These are phyloP conservation scores for Chaetomium cochliodes DNA, from an alignment of 495 filamentous ascomycete genomes.

Conservation along the genomic window DNA sequence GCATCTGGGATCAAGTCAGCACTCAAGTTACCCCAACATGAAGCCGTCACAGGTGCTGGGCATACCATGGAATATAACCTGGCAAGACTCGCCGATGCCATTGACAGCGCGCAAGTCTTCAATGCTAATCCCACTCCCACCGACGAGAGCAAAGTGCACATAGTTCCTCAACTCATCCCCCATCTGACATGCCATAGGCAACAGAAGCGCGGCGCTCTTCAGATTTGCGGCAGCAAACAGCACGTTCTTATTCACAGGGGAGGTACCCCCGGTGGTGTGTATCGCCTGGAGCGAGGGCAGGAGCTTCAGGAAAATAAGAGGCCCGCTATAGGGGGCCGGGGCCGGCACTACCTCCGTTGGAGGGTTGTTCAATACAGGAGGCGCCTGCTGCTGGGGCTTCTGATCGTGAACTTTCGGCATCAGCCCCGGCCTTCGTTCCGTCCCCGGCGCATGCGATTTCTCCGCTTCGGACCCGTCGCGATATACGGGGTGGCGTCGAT, in stretches of 20 bases:
- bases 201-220: constrained; percentile 52
- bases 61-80: constrained; percentile 56
- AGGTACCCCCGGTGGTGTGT: constrained; percentile 37
- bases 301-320: constrained; percentile 40
- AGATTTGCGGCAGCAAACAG: constrained; percentile 59
- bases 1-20: constrained; percentile 46
- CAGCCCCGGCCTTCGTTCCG: too few species aligned
- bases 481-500: constrained; percentile 35
- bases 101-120: constrained; percentile 55
- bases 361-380: background rate
- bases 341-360: background rate
- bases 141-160: constrained; percentile 60
- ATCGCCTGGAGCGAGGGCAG: constrained; percentile 42
- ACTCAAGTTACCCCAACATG: background rate
- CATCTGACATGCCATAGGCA: constrained; percentile 66
- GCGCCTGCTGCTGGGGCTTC: constrained; percentile 14
- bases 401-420: constrained; percentile 26
- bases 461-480: constrained; percentile 26
- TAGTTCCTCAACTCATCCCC: constrained; percentile 52
- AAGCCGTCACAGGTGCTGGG: background rate
- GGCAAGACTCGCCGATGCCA: constrained; percentile 54
- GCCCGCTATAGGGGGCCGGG: constrained; percentile 39
- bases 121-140: constrained; percentile 53
- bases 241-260: constrained; percentile 51
- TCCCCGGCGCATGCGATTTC: constrained; percentile 22